Conservation (phyloP, 805 yeast species). For the Huiozyma sinensis region DNA sequence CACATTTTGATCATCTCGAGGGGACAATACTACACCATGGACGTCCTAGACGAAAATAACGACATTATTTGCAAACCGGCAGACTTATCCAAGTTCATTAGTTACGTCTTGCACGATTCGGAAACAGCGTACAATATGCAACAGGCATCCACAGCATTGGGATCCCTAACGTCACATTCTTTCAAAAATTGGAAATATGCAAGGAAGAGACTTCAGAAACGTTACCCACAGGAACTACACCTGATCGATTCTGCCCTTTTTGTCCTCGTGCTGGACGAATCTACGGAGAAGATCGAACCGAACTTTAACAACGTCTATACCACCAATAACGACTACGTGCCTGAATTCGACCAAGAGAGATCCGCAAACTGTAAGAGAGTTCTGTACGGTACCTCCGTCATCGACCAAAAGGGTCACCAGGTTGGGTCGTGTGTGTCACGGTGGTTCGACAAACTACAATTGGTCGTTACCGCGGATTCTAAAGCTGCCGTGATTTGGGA, state of each 20-base stretch:
- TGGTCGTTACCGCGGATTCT: constrained; percentile 74
- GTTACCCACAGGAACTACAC: constrained; percentile 29
- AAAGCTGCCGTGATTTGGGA: constrained; percentile 89
- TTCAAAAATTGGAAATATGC: constrained; percentile 74
- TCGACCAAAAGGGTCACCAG: constrained; percentile 69
- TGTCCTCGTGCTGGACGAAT: constrained; percentile 70
- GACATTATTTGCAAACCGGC: constrained; percentile 55
- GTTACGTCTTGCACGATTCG: constrained; percentile 61
- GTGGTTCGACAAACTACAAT: constrained; percentile 87
- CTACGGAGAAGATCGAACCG: constrained; percentile 24
- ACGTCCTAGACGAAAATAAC: constrained; percentile 60
- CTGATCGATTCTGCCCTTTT: constrained; percentile 71
- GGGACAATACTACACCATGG: constrained; percentile 82
- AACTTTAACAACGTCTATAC: constrained; percentile 1
- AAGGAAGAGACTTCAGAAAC: constrained; percentile 38
- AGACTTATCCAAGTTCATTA: constrained; percentile 56
- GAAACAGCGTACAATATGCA: constrained; percentile 43
- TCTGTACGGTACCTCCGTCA: constrained; percentile 67
- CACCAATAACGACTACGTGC: constrained; percentile 2
- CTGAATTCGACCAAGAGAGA: constrained; percentile 8
- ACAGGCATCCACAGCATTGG: constrained; percentile 55
- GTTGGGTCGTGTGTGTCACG: constrained; percentile 87
- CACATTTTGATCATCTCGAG: constrained; percentile 69
- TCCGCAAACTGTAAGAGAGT: constrained; percentile 41
- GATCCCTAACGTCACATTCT: constrained; percentile 80